Conservation (phyloP, 176 grass and related monocot genomes). For the Aegilops tauschii region DNA sequence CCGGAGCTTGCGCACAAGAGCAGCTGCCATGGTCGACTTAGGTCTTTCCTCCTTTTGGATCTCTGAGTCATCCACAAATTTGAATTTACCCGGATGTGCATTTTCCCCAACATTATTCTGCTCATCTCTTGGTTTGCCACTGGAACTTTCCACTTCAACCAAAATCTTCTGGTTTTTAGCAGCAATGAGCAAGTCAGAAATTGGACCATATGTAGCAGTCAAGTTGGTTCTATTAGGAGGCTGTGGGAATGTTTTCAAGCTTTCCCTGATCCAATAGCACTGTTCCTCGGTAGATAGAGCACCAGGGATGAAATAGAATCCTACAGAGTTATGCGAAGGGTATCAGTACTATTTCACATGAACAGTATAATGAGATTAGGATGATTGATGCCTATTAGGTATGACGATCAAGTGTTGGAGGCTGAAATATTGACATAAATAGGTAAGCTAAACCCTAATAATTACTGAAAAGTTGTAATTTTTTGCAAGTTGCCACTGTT, state of each 20-base stretch:
- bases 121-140: slow-evolving; percentile 10
- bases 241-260: slow-evolving; percentile 77
- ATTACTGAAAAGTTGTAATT: too few relatives aligned
- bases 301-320: slow-evolving; percentile 85
- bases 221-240: slow-evolving; percentile 90
- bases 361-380: neutral
- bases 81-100: slow-evolving; percentile 13
- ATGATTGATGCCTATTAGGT: neutral
- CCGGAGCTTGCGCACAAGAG: slow-evolving; percentile 73
- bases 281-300: slow-evolving; percentile 67
- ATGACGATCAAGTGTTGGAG: neutral
- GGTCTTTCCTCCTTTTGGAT: neutral
- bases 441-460: too few relatives aligned
- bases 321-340: slow-evolving; percentile 30
- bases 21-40: slow-evolving; percentile 47
- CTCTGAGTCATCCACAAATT: slow-evolving; percentile 34
- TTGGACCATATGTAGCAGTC: slow-evolving; percentile 65
- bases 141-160: slow-evolving; percentile 39
- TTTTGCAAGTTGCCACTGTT: neutral
- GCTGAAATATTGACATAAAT: too few relatives aligned
- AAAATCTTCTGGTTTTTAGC: slow-evolving; percentile 57
- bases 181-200: slow-evolving; percentile 62
- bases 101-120: slow-evolving; percentile 6
- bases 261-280: slow-evolving; percentile 80
- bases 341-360: neutral